Conservation (phyloP, 78 protist genomes). For the Diacronema lutheri region DNA sequence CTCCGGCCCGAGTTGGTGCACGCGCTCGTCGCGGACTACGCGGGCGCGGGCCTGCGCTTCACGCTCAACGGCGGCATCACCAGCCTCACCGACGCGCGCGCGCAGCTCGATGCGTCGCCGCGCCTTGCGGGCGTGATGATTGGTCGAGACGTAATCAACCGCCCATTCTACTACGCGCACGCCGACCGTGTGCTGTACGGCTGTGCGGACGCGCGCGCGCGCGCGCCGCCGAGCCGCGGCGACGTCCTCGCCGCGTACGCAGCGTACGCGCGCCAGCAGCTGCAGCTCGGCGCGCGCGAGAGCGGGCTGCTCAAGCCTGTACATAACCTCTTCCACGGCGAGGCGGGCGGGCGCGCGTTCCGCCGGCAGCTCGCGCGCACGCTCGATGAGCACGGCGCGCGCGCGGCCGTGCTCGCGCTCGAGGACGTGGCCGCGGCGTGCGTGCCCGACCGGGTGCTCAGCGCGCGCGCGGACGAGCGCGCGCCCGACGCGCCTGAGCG, state of each 20-base stretch:
- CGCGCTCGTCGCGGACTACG: neutral
- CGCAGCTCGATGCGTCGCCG: neutral
- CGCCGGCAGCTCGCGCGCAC: no score
- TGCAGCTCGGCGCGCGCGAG: no score
- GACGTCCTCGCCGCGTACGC: neutral
- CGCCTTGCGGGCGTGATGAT: neutral
- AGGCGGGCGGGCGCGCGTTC: no score
- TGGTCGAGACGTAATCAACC: neutral
- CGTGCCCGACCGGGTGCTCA: no score
- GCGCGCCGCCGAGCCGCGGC: neutral
- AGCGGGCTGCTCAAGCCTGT: no score
- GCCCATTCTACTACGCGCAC: neutral
- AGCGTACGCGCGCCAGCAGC: neutral
- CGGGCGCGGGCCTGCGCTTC: neutral
- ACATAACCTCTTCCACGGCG: no score
- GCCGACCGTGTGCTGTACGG: neutral
- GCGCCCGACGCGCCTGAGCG: no score
- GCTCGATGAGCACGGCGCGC: no score
- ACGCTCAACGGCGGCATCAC: conserved; percentile 16
- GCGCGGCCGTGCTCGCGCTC: no score
- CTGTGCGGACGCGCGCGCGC: no score
- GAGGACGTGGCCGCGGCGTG: no score
- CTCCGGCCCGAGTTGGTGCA: neutral
- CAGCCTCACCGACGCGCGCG: neutral
- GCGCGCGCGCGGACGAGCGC: no score